Evolutionary conservation across 1,284 basidiomycete species (phyloP), one percentile per base, ranked within the genome.

Genomic region (Anthracocystis walkeri): DNA sequence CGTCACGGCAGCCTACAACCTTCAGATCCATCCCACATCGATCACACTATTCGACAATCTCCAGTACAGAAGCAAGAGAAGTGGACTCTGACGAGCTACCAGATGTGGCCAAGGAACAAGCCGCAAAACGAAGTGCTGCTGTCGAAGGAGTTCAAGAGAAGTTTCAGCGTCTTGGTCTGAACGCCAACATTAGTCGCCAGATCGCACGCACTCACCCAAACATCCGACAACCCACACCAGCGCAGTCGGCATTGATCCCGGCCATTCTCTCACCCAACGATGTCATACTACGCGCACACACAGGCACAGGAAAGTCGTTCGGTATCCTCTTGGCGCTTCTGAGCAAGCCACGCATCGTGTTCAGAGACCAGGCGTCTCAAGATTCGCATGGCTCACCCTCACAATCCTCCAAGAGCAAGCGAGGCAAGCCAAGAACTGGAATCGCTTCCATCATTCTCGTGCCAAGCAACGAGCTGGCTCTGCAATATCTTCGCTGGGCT

Each of bases 231-330:
- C 83, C 83, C 1, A 81, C 83, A 25, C 55, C 58, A 20, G 78
- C 81, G n/a, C 83, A 85, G 44, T 58, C 54, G 4, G 74, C 70
- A 35, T 64, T 84, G 4, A 78, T 84, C 21, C 74, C 80, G 2
- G 75, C 80, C 16, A 59, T 82, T 38, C 63, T 79, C 25, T 66
- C 72, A 21, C 79, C 72, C 1, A 65, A 60, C 18, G 83, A 85
- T 51, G 66, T 85, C 44, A 72, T 85, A 11, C 35, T 83, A 23
- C 75, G 83, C 3, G 81, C 82, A 18, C 81, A 83, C 42, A 85
- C 83, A 1, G 83, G 82, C 31, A 82, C 81, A 0, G 83, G 83
- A 21, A 85, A 85, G 70, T 79, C 77, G 7, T 82, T 83, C 20
- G 81, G 72, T 21, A 57, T 84, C 44, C 71, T 85, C 4, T 66